Conservation (phyloP, 352 stramenopile genomes). For the Phytophthora syringae region DNA sequence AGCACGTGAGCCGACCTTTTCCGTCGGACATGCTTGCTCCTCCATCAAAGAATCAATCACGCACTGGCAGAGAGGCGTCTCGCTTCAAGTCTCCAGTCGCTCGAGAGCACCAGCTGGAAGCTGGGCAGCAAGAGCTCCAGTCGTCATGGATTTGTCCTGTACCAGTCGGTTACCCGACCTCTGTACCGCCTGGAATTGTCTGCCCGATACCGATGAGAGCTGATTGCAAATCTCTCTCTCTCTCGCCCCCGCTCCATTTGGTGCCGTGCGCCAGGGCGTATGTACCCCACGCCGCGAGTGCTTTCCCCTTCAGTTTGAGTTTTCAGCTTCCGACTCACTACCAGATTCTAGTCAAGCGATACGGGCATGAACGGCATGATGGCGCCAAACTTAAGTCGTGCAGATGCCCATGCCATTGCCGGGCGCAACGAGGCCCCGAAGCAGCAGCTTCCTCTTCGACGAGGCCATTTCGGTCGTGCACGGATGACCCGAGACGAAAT, state of each 20-base stretch:
- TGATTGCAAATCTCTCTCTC: constrained; percentile 38
- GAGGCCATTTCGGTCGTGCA: constrained; percentile 54
- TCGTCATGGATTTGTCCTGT: constrained; percentile 25
- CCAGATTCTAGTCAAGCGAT: constrained; percentile 1
- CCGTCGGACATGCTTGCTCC: constrained; percentile 2
- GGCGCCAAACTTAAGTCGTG: constrained; percentile 31
- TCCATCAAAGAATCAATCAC: not conserved
- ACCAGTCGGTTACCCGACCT: constrained; percentile 4
- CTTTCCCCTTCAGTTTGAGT: constrained; percentile 31
- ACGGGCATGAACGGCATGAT: constrained; percentile 36
- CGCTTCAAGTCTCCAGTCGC: constrained; percentile 32
- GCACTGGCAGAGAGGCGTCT: constrained; percentile 18
- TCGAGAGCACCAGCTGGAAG: constrained; percentile 26
- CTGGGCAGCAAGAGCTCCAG: constrained; percentile 20
- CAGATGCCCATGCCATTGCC: constrained; percentile 42
- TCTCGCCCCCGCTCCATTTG: constrained; percentile 38
- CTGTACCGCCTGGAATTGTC: constrained; percentile 23
- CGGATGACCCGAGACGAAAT: constrained; percentile 40
- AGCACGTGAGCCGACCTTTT: constrained; percentile 15
- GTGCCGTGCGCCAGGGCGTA: constrained; percentile 35
- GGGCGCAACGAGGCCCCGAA: constrained; percentile 23
- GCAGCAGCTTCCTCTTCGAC: constrained; percentile 52
- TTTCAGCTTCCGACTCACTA: constrained; percentile 23
- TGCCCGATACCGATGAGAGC: constrained; percentile 29
- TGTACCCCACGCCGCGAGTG: constrained; percentile 2